Base-by-base conservation (phyloP, 2,329 filamentous ascomycete species). In the Capronia epimyces region DNA sequence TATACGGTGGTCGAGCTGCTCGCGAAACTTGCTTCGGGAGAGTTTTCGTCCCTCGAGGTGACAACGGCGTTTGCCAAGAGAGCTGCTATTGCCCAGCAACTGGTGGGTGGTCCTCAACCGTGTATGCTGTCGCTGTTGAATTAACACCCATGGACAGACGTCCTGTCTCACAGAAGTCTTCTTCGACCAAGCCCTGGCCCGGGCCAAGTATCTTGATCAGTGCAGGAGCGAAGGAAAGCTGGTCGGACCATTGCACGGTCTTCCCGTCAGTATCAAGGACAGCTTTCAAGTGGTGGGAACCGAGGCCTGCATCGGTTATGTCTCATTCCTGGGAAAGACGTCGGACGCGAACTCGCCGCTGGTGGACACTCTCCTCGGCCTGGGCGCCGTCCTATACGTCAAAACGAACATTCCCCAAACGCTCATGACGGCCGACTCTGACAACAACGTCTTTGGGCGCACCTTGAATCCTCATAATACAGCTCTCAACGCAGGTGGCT, bases 391-490 rank as follows among this genome's bases (percentile, higher is more conserved):
- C 2, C 46, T 52, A 29, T 58, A 52, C 49, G 70, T 79, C 62
- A 78, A 80, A 62, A 80, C 77, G 3, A 79, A 79, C 52, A 64
- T 80, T 1, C 76, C 78, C 2, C 74, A 77, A 53, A 78, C 75
- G 0, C 69, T 80, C 56, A 74, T 77, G 72, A 65, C 65, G 1
- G 61, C 60, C 12, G 69, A 72, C 27, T 68, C 66, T 1, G 53
- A 68, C 10, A 73, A 73, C 48, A 71, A 73, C 57, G 60, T 74
- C 10, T 70, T 71, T 34, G 69, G 71, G 2, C 62, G 69, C 9
- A 69, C 67, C 1, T 52, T 69, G 16, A 74, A 73, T 50, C 71
- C 71, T 1, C 60, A 63, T 49, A 69, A 69, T 43, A 65, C 61
- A 1, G 43, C 41, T 3, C 40, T 70, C 3, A 63, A 62, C 0